phyloP scores from a whole-genome alignment of 768 basidiomycete species.

The Naganishia vaughanmartiniae region DNA sequence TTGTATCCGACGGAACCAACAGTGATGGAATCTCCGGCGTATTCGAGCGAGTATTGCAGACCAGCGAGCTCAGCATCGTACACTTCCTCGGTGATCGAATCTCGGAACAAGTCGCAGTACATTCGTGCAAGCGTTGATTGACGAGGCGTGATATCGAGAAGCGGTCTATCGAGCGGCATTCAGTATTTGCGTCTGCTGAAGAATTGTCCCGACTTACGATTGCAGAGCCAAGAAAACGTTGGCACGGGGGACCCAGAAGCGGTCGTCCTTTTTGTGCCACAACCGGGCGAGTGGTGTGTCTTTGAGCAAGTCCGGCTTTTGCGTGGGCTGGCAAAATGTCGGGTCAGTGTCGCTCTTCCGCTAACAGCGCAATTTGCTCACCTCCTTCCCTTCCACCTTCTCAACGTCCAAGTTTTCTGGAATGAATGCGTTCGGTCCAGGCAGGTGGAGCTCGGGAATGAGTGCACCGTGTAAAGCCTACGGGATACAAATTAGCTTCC shows the following conservation, averaged over 20 bases:
- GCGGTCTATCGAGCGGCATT: conserved; percentile 43
- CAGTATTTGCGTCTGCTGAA: background rate
- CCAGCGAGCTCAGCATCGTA: conserved; percentile 93
- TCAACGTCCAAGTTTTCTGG: conserved; percentile 81
- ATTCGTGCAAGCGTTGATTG: conserved; percentile 76
- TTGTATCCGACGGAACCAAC: conserved; percentile 80
- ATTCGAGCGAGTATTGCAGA: conserved; percentile 67
- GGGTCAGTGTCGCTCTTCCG: background rate
- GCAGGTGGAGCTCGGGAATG: conserved; percentile 66
- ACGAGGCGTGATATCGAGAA: conserved; percentile 59
- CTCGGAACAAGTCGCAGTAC: conserved; percentile 78
- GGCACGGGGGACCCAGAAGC: conserved; percentile 91
- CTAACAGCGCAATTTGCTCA: conserved; percentile 32
- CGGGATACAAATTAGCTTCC: conserved; percentile 40
- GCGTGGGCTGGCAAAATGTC: conserved; percentile 41
- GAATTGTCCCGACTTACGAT: conserved; percentile 34
- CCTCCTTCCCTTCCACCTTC: conserved; percentile 64
- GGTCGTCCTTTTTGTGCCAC: conserved; percentile 98
- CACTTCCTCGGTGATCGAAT: conserved; percentile 81
- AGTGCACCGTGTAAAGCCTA: conserved; percentile 62
- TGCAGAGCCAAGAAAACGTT: conserved; percentile 61
- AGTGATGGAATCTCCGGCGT: conserved; percentile 65
- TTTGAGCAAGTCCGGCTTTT: conserved; percentile 65
- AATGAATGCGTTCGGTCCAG: conserved; percentile 84
- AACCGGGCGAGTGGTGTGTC: conserved; percentile 70